These are phyloP conservation scores for Kitagawia praeruptora DNA, from an alignment of 129 eudicot genomes.

Conservation along the genomic window DNA sequence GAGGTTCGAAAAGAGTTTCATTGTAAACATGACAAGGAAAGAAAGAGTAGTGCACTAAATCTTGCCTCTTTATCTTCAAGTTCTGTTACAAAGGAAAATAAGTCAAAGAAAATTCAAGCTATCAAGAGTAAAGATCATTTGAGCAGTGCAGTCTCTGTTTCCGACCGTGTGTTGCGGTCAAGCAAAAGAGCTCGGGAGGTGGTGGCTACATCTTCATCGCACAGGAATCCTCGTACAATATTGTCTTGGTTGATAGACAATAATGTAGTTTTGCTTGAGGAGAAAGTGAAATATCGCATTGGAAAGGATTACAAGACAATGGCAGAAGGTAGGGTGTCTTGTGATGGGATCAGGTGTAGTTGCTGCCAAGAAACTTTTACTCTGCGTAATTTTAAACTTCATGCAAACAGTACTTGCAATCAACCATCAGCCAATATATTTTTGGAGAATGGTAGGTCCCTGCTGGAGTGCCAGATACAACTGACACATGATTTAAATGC, in stretches of 20 bases:
- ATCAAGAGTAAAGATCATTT: conserved; percentile 10
- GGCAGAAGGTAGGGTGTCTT: conserved; percentile 60
- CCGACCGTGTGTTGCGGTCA: conserved; percentile 34
- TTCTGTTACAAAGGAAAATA: conserved; percentile 11
- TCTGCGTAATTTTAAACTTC: conserved; percentile 54
- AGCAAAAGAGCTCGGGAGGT: conserved; percentile 48
- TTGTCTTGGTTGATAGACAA: conserved; percentile 77
- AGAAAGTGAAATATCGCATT: conserved; percentile 47
- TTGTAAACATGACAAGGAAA: conserved; percentile 22
- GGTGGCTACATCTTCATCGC: conserved; percentile 25
- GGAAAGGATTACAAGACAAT: conserved; percentile 21
- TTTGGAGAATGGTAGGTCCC: conserved; percentile 72
- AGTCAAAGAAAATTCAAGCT: conserved; percentile 15
- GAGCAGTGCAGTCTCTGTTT: conserved; percentile 6
- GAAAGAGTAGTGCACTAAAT: conserved; percentile 22
- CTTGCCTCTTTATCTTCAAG: conserved; percentile 8
- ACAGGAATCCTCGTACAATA: conserved; percentile 54
- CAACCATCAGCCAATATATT: conserved; percentile 52
- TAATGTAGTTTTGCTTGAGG: conserved; percentile 43
- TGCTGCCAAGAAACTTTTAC: conserved; percentile 56
- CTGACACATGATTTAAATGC: conserved; percentile 22
- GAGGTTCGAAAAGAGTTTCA: neutral
- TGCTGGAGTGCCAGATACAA: conserved; percentile 60
- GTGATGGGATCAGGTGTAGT: conserved; percentile 76
- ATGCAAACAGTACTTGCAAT: conserved; percentile 46